Evolutionary conservation across 2,329 filamentous ascomycete species (phyloP).

Genomic region (Pseudocercospora eumusae): DNA sequence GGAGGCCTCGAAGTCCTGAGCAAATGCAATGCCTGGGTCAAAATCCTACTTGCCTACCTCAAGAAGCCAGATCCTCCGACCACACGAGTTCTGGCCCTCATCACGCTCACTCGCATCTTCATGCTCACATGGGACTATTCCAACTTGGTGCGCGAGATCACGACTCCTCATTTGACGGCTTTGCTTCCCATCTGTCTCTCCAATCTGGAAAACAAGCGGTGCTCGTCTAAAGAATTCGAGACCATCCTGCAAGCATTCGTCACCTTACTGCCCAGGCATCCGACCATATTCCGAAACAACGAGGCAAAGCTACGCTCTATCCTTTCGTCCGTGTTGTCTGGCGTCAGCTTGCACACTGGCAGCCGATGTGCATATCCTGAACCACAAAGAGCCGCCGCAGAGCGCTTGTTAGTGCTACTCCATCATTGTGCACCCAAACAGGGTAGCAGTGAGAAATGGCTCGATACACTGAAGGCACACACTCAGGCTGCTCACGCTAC

Average conservation of each 20-base stretch:
- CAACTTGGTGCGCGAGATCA: constrained; percentile 82
- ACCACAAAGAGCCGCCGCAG: constrained; percentile 52
- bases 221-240: constrained; percentile 51
- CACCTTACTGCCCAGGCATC: constrained; percentile 74
- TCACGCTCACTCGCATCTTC: constrained; percentile 81
- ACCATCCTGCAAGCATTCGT: constrained; percentile 71
- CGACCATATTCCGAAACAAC: constrained; percentile 79
- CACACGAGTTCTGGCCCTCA: constrained; percentile 73
- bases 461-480: constrained; percentile 62
- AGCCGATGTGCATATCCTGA: constrained; percentile 25
- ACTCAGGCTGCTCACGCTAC: constrained; percentile 68
- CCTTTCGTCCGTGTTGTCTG: constrained; percentile 30
- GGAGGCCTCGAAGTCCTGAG: constrained; percentile 82
- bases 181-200: constrained; percentile 75
- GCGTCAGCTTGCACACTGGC: constrained; percentile 46
- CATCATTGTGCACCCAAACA: constrained; percentile 82
- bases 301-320: constrained; percentile 60
- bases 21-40: constrained; percentile 72
- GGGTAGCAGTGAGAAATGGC: constrained; percentile 75
- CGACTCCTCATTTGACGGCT: constrained; percentile 73
- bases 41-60: constrained; percentile 71
- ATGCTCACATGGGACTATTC: constrained; percentile 77
- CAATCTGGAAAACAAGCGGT: constrained; percentile 51
- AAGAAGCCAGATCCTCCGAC: constrained; percentile 76
- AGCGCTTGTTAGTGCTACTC: constrained; percentile 68